Conservation (phyloP, 148 eudicot genomes). For the Rhododendron molle region DNA sequence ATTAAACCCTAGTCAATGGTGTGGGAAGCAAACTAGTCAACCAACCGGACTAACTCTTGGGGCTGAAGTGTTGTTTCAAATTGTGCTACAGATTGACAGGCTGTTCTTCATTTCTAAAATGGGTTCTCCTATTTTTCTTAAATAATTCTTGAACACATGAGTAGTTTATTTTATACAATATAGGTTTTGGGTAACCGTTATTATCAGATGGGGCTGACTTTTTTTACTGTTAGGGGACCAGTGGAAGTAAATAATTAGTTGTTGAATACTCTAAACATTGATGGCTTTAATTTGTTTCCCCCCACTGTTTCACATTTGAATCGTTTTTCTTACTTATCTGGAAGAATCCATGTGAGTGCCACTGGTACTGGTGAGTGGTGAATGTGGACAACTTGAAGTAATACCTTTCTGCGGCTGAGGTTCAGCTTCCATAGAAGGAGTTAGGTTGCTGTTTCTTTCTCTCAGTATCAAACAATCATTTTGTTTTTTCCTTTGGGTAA, state of each 20-base stretch:
- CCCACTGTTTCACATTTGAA: no score
- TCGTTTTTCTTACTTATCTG: not conserved
- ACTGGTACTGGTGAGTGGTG: not conserved
- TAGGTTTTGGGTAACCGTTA: not conserved
- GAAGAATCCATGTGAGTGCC: not conserved
- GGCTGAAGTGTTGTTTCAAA: not conserved
- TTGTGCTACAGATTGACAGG: not conserved
- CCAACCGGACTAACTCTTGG: not conserved
- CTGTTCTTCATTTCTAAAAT: not conserved
- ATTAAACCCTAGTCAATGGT: not conserved
- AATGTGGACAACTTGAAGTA: constrained; percentile 2
- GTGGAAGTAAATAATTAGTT: not conserved
- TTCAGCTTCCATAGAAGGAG: constrained; percentile 2
- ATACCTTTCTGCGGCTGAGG: constrained; percentile 4
- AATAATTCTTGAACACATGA: not conserved
- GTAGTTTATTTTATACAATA: not conserved
- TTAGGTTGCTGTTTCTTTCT: not conserved
- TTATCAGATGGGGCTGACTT: not conserved
- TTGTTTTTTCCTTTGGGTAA: not conserved
- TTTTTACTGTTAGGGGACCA: not conserved
- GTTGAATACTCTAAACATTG: not conserved
- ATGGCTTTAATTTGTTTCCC: no score
- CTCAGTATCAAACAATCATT: not conserved
- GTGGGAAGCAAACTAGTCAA: no score
- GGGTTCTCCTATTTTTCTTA: not conserved